Percentiles rank a stretch among this genome's conserved stretches.
phyloP scores from a whole-genome alignment of 345 rosid genomes.

The Eucalyptus regnans region DNA sequence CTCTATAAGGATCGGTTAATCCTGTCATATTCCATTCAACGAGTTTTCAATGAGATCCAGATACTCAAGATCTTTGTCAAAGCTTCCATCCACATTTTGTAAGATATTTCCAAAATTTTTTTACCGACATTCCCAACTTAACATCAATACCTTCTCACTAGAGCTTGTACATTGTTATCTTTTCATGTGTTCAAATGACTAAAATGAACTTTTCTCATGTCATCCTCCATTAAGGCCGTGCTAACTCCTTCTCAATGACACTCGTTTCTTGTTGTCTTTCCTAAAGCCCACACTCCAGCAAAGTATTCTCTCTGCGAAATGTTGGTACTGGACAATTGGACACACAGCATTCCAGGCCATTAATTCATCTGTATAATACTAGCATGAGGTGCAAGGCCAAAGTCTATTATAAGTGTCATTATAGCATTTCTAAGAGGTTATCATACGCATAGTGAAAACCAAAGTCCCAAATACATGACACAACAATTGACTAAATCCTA shows the following conservation, averaged over 20 bases:
- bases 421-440: not conserved
- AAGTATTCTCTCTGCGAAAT: not conserved
- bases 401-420: not conserved
- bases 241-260: not conserved
- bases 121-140: not conserved
- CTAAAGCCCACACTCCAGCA: not conserved
- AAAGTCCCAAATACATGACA: not conserved
- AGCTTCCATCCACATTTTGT: not conserved
- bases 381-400: not conserved
- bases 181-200: not conserved
- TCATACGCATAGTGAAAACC: not conserved
- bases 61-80: not conserved
- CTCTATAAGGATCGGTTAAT: not conserved
- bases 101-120: not conserved
- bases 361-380: not conserved
- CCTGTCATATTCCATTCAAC: not conserved
- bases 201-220: not conserved
- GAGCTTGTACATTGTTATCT: not conserved
- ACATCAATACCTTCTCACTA: not conserved
- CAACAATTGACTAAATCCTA: not conserved
- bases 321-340: not conserved
- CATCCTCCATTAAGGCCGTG: not conserved
- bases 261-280: not conserved
- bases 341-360: not conserved
- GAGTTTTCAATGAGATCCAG: not conserved